These are phyloP conservation scores for Pestalotiopsis sp. DNA, from an alignment of 2,329 filamentous ascomycete genomes.

Conservation along the genomic window DNA sequence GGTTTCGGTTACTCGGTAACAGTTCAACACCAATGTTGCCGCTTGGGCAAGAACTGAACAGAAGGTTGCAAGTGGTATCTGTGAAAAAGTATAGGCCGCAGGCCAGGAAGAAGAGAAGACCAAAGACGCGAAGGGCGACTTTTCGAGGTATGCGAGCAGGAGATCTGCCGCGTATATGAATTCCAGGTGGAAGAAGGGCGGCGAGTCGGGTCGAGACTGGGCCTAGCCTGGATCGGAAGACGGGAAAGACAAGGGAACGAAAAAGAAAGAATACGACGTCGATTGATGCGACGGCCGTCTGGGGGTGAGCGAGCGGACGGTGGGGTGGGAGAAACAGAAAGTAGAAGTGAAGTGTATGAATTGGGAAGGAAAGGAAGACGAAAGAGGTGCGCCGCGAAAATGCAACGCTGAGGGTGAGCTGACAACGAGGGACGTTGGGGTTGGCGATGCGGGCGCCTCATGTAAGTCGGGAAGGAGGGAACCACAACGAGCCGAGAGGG, in stretches of 20 bases:
- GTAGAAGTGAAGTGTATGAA: background rate
- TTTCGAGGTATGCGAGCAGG: background rate
- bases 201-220: background rate
- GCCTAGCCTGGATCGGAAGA: background rate
- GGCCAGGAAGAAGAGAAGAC: conserved; percentile 6
- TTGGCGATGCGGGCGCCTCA: background rate
- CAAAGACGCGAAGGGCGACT: background rate
- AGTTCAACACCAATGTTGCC: background rate
- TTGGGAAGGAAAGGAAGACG: conserved; percentile 2
- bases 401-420: background rate
- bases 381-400: background rate
- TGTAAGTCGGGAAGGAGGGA: conserved; percentile 15
- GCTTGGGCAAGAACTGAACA: background rate
- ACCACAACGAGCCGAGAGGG: background rate
- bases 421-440: conserved; percentile 3
- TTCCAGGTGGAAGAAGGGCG: background rate
- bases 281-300: background rate
- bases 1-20: background rate
- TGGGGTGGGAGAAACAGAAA: background rate
- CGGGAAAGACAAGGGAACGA: background rate
- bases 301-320: background rate
- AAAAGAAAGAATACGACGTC: background rate
- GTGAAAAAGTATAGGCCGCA: background rate
- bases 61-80: background rate
- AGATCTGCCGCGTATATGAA: background rate